phyloP scores from a whole-genome alignment of 2,329 filamentous ascomycete species.

The Coniella vitis region DNA sequence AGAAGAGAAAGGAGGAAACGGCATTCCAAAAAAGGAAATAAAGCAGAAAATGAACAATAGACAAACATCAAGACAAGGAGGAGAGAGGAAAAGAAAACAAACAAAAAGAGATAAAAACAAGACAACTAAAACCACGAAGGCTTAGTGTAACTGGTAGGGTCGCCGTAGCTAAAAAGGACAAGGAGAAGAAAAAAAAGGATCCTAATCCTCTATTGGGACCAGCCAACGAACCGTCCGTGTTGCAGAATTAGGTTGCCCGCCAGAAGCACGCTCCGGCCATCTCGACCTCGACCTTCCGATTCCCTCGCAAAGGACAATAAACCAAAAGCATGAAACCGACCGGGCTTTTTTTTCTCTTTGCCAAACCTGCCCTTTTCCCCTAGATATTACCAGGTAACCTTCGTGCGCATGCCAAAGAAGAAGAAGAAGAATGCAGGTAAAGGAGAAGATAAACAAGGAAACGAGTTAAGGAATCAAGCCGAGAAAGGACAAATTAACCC shows the following conservation, averaged over 20 bases:
- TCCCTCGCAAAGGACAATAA: conserved; percentile 20
- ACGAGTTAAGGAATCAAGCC: conserved; percentile 18
- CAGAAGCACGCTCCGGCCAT: conserved; percentile 23
- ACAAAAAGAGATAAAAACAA: conserved; percentile 14
- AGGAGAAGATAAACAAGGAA: conserved; percentile 19
- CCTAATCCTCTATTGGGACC: conserved; percentile 38
- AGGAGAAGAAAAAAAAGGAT: conserved; percentile 30
- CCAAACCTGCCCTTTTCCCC: conserved; percentile 30
- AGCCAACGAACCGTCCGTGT: conserved; percentile 36
- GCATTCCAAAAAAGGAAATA: conserved; percentile 4
- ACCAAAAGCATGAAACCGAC: conserved; percentile 26
- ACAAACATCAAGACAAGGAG: conserved; percentile 24
- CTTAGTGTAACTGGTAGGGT: conserved; percentile 33
- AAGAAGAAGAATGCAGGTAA: conserved; percentile 21
- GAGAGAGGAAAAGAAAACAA: background rate
- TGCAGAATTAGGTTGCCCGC: conserved; percentile 39
- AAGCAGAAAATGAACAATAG: conserved; percentile 19
- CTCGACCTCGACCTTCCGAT: conserved; percentile 22
- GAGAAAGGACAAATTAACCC: conserved; percentile 1
- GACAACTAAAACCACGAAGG: conserved; percentile 21
- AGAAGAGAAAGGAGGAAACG: conserved; percentile 6
- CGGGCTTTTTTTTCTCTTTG: conserved; percentile 22
- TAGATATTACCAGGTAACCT: conserved; percentile 39
- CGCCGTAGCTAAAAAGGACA: conserved; percentile 42
- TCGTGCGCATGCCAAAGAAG: conserved; percentile 24